Base-by-base conservation (phyloP, 148 eudicot species). In the Suaeda aralocaspica region DNA sequence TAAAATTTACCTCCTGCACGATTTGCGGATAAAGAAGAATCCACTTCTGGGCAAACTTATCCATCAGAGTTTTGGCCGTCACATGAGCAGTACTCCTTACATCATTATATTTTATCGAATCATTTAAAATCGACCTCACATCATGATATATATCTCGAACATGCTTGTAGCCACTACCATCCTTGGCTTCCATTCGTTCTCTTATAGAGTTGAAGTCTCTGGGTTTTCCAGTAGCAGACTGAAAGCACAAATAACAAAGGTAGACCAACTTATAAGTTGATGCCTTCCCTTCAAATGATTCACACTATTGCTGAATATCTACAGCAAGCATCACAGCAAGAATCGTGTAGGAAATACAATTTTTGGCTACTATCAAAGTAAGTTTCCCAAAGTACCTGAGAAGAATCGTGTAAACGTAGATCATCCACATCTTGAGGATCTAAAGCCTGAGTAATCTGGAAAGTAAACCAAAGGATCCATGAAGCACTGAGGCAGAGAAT, bases 11-110 rank as follows among this genome's bases (percentile, higher is more conserved):
- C 97, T 91, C 97, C 75, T 89, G 90, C 69, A 66, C 80, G 70
- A 91, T 91, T 77, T 83, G 85, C 9, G 92, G 97, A 78, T 87
- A 76, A 73, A 91, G 75, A 44, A 72, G 84, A 31, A 77, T 83
- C 97, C 97, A 91, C 76, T 89, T 91, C 74, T 84, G 90, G 77
- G 89, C 95, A 82, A 91, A 89, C 67, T 85, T 91, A n/a, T 59
- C 91, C 78, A 81, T 63, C 72, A 91, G 56, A 24, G 80, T 66
- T 70, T 81, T 85, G 29, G 95, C 95, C 83, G 82, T 87, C 15
- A 71, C 53, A 76, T 91, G 84, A 55, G 84, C 81, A 74, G 85
- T 84, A 74, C 87, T 78, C 73, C 67, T 87, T 77, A 89, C 95
- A 75, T 89, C 95, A 71, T 89, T 91, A 82, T 85, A 84, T 68